Base-by-base conservation (phyloP, 2,329 filamentous ascomycete genomes). In the Aschersonia sp. region DNA sequence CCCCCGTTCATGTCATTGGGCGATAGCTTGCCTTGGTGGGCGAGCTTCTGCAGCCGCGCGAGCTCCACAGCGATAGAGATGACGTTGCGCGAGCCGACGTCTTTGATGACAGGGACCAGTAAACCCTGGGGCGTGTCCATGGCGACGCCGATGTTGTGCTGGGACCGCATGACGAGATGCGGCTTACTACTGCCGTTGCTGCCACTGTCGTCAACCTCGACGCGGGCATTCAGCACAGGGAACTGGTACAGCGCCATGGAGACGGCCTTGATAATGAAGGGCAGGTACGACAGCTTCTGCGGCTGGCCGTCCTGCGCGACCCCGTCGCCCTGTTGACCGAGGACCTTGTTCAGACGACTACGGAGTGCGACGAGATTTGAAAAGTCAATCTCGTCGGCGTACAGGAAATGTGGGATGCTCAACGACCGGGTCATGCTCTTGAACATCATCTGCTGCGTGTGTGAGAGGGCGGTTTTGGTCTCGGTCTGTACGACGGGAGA, bases 241-340 rank as follows among this genome's bases (percentile, higher is more conserved):
- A 87, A 90, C 51, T 84, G 76, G 58, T 83, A 74, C 3, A 98
- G 72, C 1, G 89, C 80, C 53, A 95, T 70, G 22, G 90, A 97
- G 44, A 96, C 80, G 31, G 92, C 90, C 69, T 98, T 98, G 68
- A 98, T 79, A 60, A 97, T 83, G 69, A 98, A 96, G 4, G 92
- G 87, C 7, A 98, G 78, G 63, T 87, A 92, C 1, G 90, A 94
- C 50, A 96, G 71, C 66, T 89, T 88, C 54, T 72, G 67, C 10
- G 79, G 50, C 53, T 61, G 50, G 59, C 58, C 56, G 50, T 69
- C 61, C 75, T 79, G 56, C 75, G 71, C 30, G 12, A 29, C 50
- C 75, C 71, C 50, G 30, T 58, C 51, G 22, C 22, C 22, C 5
- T 56, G 50, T 43, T 58, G 58, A 14, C 67, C 56, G 44, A 83